Percentiles rank a stretch among this genome's conserved stretches.
These are phyloP conservation scores for Verticillium zaregamsianum DNA, from an alignment of 2,329 filamentous ascomycete genomes.

Conservation along the genomic window DNA sequence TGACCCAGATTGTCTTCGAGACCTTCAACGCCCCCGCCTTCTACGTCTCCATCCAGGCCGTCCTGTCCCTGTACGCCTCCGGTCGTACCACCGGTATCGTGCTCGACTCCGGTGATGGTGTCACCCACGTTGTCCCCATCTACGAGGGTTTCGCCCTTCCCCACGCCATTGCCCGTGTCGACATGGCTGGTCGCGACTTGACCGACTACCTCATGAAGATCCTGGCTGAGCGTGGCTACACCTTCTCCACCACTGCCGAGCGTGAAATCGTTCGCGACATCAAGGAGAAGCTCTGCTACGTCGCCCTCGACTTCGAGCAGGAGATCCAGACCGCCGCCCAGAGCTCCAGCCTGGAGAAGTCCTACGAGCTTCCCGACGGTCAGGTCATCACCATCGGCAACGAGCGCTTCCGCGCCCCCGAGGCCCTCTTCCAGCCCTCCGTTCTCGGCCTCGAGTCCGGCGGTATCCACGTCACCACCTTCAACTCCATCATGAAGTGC, in stretches of 20 bases:
- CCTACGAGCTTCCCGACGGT: conserved; percentile 98
- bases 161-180: conserved; percentile 99
- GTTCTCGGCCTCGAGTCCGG: conserved; percentile 97
- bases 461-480: conserved; percentile 99
- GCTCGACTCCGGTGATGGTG: conserved; percentile 99
- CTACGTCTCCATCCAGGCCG: conserved; percentile 99
- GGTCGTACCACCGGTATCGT: conserved; percentile 99
- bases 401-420: conserved; percentile 99
- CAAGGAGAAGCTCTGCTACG: conserved; percentile 99
- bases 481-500: conserved; percentile 99
- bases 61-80: conserved; percentile 97
- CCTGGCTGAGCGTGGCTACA: conserved; percentile 97
- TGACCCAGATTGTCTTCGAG: conserved; percentile 99
- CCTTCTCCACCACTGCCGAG: conserved; percentile 99
- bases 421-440: conserved; percentile 98
- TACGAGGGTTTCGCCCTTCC: conserved; percentile 99
- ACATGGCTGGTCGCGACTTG: conserved; percentile 99
- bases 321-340: conserved; percentile 99
- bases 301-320: conserved; percentile 99
- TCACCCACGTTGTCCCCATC: conserved; percentile 99
- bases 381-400: conserved; percentile 99
- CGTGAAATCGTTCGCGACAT: conserved; percentile 99
- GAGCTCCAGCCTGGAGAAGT: conserved; percentile 99
- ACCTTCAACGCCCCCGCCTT: conserved; percentile 99
- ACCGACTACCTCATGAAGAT: conserved; percentile 99